These are phyloP conservation scores for Bretschneidera sinensis DNA, from an alignment of 345 rosid species.

Conservation along the genomic window DNA sequence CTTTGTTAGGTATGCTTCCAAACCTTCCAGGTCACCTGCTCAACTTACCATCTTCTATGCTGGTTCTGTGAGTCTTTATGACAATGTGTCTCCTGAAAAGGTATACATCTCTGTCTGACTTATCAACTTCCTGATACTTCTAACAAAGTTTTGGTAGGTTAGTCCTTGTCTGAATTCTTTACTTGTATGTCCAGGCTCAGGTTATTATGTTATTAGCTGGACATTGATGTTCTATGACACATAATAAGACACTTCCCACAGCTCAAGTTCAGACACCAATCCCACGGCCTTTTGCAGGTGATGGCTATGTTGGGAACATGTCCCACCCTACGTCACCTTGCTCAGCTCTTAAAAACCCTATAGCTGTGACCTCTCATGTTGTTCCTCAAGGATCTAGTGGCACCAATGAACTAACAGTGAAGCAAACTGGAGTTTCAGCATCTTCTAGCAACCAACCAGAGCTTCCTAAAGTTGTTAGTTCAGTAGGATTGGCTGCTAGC, in stretches of 20 bases:
- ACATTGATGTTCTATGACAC: slow-evolving; percentile 43
- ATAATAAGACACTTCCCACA: slow-evolving; percentile 28
- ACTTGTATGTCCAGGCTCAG: slow-evolving; percentile 49
- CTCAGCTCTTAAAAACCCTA: slow-evolving; percentile 33
- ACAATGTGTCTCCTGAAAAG: slow-evolving; percentile 66
- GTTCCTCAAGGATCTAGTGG: slow-evolving; percentile 33
- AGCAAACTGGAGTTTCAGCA: slow-evolving; percentile 24
- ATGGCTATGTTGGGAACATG: slow-evolving; percentile 13
- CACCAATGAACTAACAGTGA: slow-evolving; percentile 27
- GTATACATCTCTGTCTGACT: slow-evolving; percentile 23
- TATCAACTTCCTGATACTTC: not conserved
- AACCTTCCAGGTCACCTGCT: slow-evolving; percentile 43
- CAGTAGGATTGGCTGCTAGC: slow-evolving; percentile 24
- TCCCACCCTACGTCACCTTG: slow-evolving; percentile 16
- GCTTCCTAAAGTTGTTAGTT: slow-evolving; percentile 23
- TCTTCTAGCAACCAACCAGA: slow-evolving; percentile 25
- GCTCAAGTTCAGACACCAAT: slow-evolving; percentile 34
- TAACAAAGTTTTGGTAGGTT: not conserved
- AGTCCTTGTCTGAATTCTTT: slow-evolving; percentile 20
- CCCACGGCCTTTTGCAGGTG: slow-evolving; percentile 31
- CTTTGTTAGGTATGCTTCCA: slow-evolving; percentile 39
- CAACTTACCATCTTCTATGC: slow-evolving; percentile 69
- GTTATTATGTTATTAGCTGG: slow-evolving; percentile 80
- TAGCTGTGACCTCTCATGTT: slow-evolving; percentile 40
- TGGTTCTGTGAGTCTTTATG: slow-evolving; percentile 66